Base-by-base conservation (phyloP, 1,284 basidiomycete genomes). In the Omphalotus olearius region DNA sequence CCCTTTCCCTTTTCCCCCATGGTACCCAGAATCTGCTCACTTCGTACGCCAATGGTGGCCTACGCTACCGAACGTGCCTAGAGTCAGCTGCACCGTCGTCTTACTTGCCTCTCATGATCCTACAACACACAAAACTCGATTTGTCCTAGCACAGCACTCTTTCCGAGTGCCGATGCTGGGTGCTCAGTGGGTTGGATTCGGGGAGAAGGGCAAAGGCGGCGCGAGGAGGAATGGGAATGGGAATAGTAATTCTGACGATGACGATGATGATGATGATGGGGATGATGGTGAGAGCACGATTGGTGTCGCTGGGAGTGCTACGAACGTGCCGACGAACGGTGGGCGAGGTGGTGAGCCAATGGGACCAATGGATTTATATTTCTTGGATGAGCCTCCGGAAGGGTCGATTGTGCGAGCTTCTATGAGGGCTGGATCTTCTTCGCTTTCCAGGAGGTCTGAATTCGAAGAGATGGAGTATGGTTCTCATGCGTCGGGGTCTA, bases 31-130 rank as follows among this genome's bases (percentile, higher is more conserved):
- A 59, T 79, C 76, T 44, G 83, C 83, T 0, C 85, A 88, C 63
- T 88, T 87, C 53, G 84, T 88, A 5, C 76, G 85, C 11, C 85
- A 88, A 54, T 88, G 85, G 85, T 88, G 85, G 85, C 85, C 85
- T 4, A 79, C 78, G 2, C 64, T 87, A 37, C 50, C 42, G 9
- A 48, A 28, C 30, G 53, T 85, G 10, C 83, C 81, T 1, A 71
- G 78, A 11, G 73, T 86, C 9, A 85, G 82, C 62, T 87, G 83
- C 58, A 85, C 85, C 0, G 84, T 88, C n/a, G 74, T 86, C 14
- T 69, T 88, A 0, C 72, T 86, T 3, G 78, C 82, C 0, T 70
- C 74, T 10, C 82, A 84, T 51, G 78, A 87, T 57, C 72, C 70
- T 7, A 64, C 69, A 2, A 80, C 79, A 10, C 80, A 82, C 51